These are phyloP conservation scores for Solanum verrucosum DNA, from an alignment of 257 asterid genomes.

Conservation along the genomic window DNA sequence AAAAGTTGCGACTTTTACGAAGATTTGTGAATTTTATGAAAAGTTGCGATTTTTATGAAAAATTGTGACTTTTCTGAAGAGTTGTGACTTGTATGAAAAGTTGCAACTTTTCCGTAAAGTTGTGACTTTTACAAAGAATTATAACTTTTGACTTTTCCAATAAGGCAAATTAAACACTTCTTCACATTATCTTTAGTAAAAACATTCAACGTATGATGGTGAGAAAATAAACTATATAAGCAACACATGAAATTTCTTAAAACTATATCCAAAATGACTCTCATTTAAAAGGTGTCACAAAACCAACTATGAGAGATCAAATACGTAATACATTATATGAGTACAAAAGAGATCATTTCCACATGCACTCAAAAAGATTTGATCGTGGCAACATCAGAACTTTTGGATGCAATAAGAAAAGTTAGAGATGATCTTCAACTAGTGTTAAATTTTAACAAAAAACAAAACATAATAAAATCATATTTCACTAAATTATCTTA, in stretches of 20 bases:
- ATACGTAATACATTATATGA: background rate
- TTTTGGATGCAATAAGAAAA: background rate
- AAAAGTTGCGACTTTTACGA: too few relatives aligned
- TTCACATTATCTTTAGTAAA: too few relatives aligned
- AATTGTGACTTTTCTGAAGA: too few relatives aligned
- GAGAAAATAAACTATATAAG: background rate
- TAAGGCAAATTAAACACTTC: too few relatives aligned
- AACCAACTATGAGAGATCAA: background rate
- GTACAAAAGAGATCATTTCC: background rate
- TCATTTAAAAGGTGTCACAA: background rate
- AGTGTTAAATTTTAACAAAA: background rate
- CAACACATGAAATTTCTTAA: background rate
- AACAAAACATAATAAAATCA: background rate
- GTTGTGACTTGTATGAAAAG: too few relatives aligned
- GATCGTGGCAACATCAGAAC: background rate
- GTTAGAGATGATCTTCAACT: too few relatives aligned
- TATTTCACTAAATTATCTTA: background rate
- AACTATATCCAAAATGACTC: background rate
- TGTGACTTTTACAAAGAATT: too few relatives aligned
- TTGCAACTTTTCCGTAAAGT: too few relatives aligned
- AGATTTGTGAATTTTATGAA: too few relatives aligned
- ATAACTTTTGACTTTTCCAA: too few relatives aligned
- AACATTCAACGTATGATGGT: background rate
- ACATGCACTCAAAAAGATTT: background rate
- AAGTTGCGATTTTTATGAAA: too few relatives aligned